Base-by-base conservation (phyloP, 2,329 filamentous ascomycete genomes). In the Claviceps africana region DNA sequence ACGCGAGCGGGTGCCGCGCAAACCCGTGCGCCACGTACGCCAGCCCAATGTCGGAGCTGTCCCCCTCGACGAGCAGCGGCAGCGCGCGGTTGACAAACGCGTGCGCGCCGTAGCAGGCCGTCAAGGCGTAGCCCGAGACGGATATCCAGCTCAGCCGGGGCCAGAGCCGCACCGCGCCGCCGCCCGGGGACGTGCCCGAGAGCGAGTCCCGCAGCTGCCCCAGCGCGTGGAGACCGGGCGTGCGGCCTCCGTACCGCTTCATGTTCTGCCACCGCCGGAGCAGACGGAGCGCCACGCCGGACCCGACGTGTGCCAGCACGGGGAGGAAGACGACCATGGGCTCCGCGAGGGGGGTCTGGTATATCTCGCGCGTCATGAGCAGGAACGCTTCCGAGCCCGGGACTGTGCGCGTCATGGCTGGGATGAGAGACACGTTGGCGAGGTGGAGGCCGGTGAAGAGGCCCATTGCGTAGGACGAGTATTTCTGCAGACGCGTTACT, bases 301-400 rank as follows among this genome's bases (percentile, higher is more conserved):
- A 85, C 15, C 78, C 74, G 44, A 96, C 73, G 65, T 97, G 91
- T 2, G 83, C 78, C 53, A 82, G 65, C 22, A 95, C 72, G 2
- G 91, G 89, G 2, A 88, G 67, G 44, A 77, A 81, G 55, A 97
- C 79, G 55, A 97, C 75, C 21, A 94, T 70, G 3, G 88, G 87
- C 64, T 96, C 90, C 50, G 85, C 76, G 17, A 87, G 72, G 2
- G 84, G 77, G 1, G 88, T 90, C 67, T 96, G 91, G 72, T 97
- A 97, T 66, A 93, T 82, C 48, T 94, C 90, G 55, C 91, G 82
- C 30, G 89, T 90, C 66, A 95, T 86, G 57, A 97, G 83, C 48
- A 97, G 82, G 67, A 89, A 95, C 48, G 82, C 82, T 64, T 96
- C 90, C 55, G 86, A 86, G 50, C 81, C 78, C 9, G 83, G 72